These are phyloP conservation scores for Nemophila menziesii DNA, from an alignment of 257 asterid species.

Conservation along the genomic window DNA sequence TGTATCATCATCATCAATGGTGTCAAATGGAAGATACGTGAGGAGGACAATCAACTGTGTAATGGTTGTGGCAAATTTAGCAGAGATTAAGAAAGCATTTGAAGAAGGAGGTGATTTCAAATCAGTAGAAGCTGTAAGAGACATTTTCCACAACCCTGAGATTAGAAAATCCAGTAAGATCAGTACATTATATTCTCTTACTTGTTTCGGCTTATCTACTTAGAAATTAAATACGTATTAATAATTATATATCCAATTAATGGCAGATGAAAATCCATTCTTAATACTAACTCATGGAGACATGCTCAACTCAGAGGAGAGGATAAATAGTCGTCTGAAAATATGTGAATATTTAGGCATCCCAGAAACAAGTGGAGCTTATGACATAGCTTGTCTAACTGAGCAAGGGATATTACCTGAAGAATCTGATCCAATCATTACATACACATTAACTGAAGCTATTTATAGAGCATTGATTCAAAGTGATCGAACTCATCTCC, in stretches of 20 bases:
- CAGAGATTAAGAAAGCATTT: slow-evolving; percentile 31
- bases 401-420: slow-evolving; percentile 55
- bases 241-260: no score
- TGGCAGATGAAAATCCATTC: slow-evolving; percentile 49
- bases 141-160: slow-evolving; percentile 30
- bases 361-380: slow-evolving; percentile 45
- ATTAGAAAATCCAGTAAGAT: slow-evolving; percentile 40
- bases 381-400: slow-evolving; percentile 48
- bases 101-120: slow-evolving; percentile 31
- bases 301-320: slow-evolving; percentile 29
- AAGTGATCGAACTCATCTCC: slow-evolving; percentile 47
- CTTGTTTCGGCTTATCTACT: no score
- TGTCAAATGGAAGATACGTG: slow-evolving; percentile 18
- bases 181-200: no score
- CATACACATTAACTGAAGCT: slow-evolving; percentile 52
- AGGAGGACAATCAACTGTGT: slow-evolving; percentile 48
- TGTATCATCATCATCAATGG: not conserved
- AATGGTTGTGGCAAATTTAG: slow-evolving; percentile 51
- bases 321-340: slow-evolving; percentile 35
- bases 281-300: slow-evolving; percentile 61
- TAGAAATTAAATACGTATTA: no score
- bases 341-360: slow-evolving; percentile 47
- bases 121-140: slow-evolving; percentile 32
- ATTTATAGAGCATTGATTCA: slow-evolving; percentile 43
- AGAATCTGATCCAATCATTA: slow-evolving; percentile 40